Base-by-base conservation (phyloP, 106 monocot genomes). In the Hemerocallis citrina region DNA sequence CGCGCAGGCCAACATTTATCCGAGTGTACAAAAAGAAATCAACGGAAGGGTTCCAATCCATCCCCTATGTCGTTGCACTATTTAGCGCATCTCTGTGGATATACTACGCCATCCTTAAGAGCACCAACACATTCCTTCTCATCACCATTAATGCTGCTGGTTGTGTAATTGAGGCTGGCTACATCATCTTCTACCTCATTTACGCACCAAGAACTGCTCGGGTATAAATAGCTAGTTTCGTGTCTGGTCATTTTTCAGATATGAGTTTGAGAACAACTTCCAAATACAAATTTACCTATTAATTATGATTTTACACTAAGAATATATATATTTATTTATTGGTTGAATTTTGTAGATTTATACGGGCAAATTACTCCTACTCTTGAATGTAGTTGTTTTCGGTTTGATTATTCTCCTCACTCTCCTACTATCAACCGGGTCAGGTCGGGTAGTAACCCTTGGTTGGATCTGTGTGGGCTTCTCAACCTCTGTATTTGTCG, bases 41-140 rank as follows among this genome's bases (percentile, higher is more conserved):
- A 1, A 80, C 74, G 0, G 76, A 80, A 56, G 83, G 77, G 6
- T 88, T 88, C 55, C 76, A 79, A 1, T 76, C 79, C 0, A 27
- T 80, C 10, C 88, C 88, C 0, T 88, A 88, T 28, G 56, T 75
- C 1, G 74, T 77, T 2, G 73, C 83, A 1, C 75, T 88, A 13
- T 80, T 88, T 66, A 88, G 83, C 39, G 60, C 77, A 15, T 79
- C 68, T 73, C 55, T 88, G 22, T 83, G 79, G 83, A 70, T 88
- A 12, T 80, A 48, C 71, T 88, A 83, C 43, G 83, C 88, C 3
- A 16, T 77, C 28, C 9, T 74, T 22, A 77, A 80, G 48, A 11
- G 37, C 11, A 68, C 66, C 8, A 28, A 73, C n/a, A 73, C 63
- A 1, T 30, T 16, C 47, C 76, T 85, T 37, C 76, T 90, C 7